Conservation (phyloP, 495 filamentous ascomycete genomes). For the Coniosporium apollinis region DNA sequence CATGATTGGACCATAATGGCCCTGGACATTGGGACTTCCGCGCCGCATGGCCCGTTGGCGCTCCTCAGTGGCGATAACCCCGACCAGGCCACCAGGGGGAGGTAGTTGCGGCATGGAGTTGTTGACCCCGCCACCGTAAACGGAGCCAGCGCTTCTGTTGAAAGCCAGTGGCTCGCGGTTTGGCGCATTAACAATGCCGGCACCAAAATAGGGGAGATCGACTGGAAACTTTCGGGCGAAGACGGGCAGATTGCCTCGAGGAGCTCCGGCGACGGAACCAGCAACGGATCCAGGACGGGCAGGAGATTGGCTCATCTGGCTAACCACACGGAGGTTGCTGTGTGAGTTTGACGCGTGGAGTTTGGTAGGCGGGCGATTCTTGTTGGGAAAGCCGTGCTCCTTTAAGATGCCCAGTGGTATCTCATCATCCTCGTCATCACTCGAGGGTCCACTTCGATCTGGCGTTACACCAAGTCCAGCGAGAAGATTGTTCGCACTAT, state of each 20-base stretch:
- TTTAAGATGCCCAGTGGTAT: constrained; percentile 69
- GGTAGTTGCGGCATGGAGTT: constrained; percentile 16
- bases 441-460: constrained; percentile 15
- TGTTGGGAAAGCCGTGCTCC: constrained; percentile 84
- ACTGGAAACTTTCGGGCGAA: constrained; percentile 78
- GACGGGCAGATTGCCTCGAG: constrained; percentile 43
- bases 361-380: constrained; percentile 59
- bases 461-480: constrained; percentile 4
- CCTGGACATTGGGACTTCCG: constrained; percentile 55
- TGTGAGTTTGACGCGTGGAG: constrained; percentile 49
- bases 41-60: constrained; percentile 57
- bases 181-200: constrained; percentile 55
- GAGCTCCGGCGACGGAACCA: constrained; percentile 25
- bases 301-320: constrained; percentile 22
- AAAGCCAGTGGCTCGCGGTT: constrained; percentile 65
- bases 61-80: constrained; percentile 82
- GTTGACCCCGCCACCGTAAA: constrained; percentile 29
- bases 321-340: constrained; percentile 37
- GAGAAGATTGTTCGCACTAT: constrained; percentile 4
- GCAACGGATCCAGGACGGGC: constrained; percentile 25
- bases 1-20: constrained; percentile 28
- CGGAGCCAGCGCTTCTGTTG: constrained; percentile 34
- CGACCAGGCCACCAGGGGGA: constrained; percentile 63
- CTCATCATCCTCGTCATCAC: constrained; percentile 30
- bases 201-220: constrained; percentile 81